These are phyloP conservation scores for Postia placenta DNA, from an alignment of 768 basidiomycete species.

Conservation along the genomic window DNA sequence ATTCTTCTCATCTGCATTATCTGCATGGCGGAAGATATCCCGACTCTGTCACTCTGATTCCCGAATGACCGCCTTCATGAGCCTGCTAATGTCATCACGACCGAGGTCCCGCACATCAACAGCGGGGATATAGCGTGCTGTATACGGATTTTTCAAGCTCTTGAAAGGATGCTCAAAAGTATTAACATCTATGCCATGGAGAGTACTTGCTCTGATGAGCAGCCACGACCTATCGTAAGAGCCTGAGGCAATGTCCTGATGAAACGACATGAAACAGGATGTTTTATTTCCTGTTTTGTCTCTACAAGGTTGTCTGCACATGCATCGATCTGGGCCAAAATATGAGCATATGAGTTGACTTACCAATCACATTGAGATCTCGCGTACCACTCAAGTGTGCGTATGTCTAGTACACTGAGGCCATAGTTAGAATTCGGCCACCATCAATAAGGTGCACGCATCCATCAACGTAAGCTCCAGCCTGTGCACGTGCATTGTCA, in stretches of 20 bases:
- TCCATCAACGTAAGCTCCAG: constrained; percentile 74
- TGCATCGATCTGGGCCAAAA: not conserved
- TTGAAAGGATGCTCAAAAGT: not conserved
- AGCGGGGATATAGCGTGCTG: not conserved
- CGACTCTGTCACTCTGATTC: too few relatives aligned
- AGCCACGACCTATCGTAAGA: not conserved
- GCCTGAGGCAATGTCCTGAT: not conserved
- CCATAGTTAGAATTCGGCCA: constrained; percentile 40
- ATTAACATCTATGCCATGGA: not conserved
- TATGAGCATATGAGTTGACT: not conserved
- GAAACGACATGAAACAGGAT: not conserved
- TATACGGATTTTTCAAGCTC: not conserved
- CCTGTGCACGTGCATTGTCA: constrained; percentile 27
- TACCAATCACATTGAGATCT: not conserved
- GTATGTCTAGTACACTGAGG: not conserved
- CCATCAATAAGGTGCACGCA: constrained; percentile 74
- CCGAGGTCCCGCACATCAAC: not conserved
- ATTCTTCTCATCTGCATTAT: not conserved
- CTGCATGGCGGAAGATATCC: not conserved
- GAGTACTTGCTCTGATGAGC: not conserved
- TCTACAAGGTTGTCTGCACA: not conserved
- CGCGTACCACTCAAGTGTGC: not conserved
- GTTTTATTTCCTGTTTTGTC: not conserved
- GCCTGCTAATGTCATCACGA: not conserved
- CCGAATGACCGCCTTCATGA: not conserved